These are phyloP conservation scores for Artemisia argyi DNA, from an alignment of 129 eudicot species.

Conservation along the genomic window DNA sequence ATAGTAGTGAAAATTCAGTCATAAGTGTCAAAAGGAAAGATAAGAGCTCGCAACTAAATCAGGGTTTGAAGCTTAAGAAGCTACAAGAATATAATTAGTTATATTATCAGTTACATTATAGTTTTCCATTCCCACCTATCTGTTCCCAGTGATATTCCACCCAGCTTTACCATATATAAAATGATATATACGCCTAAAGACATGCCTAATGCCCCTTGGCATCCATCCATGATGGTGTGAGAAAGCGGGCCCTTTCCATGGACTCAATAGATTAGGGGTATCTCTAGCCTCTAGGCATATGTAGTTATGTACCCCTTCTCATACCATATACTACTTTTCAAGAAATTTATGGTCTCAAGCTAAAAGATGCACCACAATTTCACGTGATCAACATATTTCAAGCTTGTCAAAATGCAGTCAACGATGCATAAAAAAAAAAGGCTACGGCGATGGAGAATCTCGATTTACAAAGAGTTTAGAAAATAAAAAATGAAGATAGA, in stretches of 20 bases:
- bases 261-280: too few relatives aligned
- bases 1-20: not conserved
- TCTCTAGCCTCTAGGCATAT: too few relatives aligned
- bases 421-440: not conserved
- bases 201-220: too few relatives aligned
- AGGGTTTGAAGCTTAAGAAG: not conserved
- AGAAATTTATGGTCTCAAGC: constrained; percentile 10
- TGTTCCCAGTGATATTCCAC: not conserved
- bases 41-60: not conserved
- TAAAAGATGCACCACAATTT: not conserved
- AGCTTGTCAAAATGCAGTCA: constrained; percentile 4
- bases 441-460: not conserved
- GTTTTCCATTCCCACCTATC: not conserved
- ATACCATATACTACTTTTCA: constrained; percentile 3
- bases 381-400: constrained; percentile 8
- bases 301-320: too few relatives aligned
- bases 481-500: not conserved
- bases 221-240: too few relatives aligned
- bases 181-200: too few relatives aligned
- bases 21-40: not conserved
- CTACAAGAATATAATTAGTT: not conserved
- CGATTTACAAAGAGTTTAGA: not conserved
- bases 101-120: not conserved
- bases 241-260: too few relatives aligned
- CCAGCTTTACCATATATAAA: not conserved